Evolutionary conservation across 2,329 filamentous ascomycete genomes (phyloP).

Genomic region (Sporothrix globosa): DNA sequence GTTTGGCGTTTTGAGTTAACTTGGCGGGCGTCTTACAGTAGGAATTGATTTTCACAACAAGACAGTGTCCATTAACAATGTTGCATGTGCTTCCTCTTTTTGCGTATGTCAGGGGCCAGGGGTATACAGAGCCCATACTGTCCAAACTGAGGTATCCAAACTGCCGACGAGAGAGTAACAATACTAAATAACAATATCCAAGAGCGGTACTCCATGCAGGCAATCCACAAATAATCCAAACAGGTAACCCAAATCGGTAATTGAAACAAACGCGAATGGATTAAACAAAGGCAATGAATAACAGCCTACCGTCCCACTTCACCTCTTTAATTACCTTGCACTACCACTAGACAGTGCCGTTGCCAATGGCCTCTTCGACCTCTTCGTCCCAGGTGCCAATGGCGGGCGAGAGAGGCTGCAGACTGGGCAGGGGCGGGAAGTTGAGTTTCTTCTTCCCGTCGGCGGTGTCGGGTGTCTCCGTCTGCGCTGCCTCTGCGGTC

Average conservation of each 20-base stretch:
- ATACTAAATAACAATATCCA: background rate
- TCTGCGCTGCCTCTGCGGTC: constrained; percentile 9
- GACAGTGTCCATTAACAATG: background rate
- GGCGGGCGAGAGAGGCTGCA: constrained; percentile 46
- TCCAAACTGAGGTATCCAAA: background rate
- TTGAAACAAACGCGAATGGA: background rate
- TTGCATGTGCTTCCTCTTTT: constrained; percentile 6
- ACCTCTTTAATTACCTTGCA: background rate
- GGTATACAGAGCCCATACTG: constrained; percentile 1
- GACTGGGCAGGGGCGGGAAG: constrained; percentile 19
- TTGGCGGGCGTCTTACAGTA: background rate
- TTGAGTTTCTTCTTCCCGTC: constrained; percentile 30
- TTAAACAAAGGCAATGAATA: background rate
- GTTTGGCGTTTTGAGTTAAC: background rate
- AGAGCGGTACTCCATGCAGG: background rate
- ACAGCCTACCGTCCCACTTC: background rate
- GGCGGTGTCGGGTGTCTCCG: constrained; percentile 29
- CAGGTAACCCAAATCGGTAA: background rate
- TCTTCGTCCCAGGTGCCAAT: constrained; percentile 62
- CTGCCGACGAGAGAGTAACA: background rate
- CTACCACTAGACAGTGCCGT: constrained; percentile 21
- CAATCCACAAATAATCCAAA: background rate
- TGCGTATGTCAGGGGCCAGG: background rate
- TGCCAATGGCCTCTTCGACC: constrained; percentile 54
- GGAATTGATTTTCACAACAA: background rate